Evolutionary conservation across 257 asterid species (phyloP).

Genomic region (Rubia yunnanensis): DNA sequence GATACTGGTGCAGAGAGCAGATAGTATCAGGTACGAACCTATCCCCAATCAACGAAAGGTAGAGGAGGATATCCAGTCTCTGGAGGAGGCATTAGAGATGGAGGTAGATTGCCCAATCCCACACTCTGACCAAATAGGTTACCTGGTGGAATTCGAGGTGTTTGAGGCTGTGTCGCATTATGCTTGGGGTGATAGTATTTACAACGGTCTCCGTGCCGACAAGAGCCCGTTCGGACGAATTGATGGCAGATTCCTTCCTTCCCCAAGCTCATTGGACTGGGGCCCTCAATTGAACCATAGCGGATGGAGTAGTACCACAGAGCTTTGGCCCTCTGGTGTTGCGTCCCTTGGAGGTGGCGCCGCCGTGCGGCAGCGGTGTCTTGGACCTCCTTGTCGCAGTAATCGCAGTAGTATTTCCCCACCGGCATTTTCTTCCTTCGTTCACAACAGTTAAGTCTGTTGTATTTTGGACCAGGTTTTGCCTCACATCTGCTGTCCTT

Average conservation of each 20-base stretch:
- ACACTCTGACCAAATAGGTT: constrained; percentile 36
- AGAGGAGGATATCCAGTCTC: constrained; percentile 73
- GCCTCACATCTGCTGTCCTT: too few relatives aligned
- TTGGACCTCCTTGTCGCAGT: constrained; percentile 85
- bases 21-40: constrained; percentile 12
- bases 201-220: constrained; percentile 79
- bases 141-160: constrained; percentile 38
- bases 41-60: constrained; percentile 92
- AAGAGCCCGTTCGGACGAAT: constrained; percentile 82
- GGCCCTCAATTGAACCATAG: constrained; percentile 28
- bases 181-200: constrained; percentile 78
- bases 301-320: constrained; percentile 79
- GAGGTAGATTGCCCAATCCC: constrained; percentile 70
- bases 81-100: constrained; percentile 90
- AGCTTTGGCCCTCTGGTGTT: constrained; percentile 89
- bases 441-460: background rate
- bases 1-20: background rate
- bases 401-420: constrained; percentile 85
- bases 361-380: constrained; percentile 74
- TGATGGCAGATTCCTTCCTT: constrained; percentile 70
- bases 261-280: constrained; percentile 33
- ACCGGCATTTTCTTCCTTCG: constrained; percentile 39
- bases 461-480: background rate
- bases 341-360: constrained; percentile 80
- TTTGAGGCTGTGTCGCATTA: constrained; percentile 20